Evolutionary conservation across 495 filamentous ascomycete genomes (phyloP).

Genomic region (Apiosordaria backusii): DNA sequence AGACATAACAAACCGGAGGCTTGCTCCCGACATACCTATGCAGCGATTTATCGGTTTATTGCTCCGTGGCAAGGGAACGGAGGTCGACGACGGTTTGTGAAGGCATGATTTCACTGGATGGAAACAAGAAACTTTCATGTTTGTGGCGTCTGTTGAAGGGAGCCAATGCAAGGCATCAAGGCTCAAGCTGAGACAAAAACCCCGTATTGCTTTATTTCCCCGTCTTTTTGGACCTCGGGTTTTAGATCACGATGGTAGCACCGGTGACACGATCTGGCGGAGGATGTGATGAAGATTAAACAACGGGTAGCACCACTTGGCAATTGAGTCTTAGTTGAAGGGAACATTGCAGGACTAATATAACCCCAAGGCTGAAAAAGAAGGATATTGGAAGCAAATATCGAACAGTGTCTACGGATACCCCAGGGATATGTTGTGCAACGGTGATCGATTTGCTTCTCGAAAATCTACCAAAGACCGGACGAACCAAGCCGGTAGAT

Average conservation of each 20-base stretch:
- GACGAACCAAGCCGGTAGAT: neutral
- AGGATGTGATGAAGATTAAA: neutral
- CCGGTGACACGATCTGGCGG: neutral
- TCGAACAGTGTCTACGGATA: neutral
- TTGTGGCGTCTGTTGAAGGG: neutral
- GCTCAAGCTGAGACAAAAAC: neutral
- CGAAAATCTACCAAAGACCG: neutral
- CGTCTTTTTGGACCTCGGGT: neutral
- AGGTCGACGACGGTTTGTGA: neutral
- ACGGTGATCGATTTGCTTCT: conserved; percentile 1
- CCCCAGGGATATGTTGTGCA: neutral
- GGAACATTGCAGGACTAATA: neutral
- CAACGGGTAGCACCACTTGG: neutral
- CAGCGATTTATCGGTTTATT: neutral
- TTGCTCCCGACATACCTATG: neutral
- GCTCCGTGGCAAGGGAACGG: neutral
- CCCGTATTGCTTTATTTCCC: neutral
- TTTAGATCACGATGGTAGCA: too few relatives aligned
- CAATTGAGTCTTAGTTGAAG: neutral
- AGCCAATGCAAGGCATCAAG: neutral
- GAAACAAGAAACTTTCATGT: neutral
- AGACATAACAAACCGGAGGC: neutral
- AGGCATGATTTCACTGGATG: neutral
- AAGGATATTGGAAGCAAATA: neutral
- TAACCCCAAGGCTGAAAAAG: conserved; percentile 2